A percentile compares a stretch with the other conserved stretches of the same genome.
Evolutionary conservation across 2,329 filamentous ascomycete species (phyloP).

Genomic region (Chaetomium olivaceum): DNA sequence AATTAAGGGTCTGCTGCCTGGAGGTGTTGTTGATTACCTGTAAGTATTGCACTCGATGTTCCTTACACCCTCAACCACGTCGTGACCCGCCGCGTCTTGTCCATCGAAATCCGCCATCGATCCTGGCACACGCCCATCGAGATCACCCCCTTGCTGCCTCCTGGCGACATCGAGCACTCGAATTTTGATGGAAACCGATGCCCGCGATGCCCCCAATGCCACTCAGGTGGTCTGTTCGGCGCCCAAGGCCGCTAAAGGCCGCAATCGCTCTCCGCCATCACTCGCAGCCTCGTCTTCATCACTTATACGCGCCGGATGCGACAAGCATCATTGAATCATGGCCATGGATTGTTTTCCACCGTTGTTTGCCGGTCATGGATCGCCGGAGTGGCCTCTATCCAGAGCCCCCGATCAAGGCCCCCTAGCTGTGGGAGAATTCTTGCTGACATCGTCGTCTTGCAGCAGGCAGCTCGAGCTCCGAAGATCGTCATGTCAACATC

Average conservation of each 20-base stretch:
- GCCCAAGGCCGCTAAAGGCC: constrained; percentile 33
- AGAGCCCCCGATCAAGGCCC: constrained; percentile 29
- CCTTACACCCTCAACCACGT: constrained; percentile 31
- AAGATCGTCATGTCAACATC: constrained; percentile 65
- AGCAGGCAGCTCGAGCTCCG: constrained; percentile 64
- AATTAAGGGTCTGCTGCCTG: constrained; percentile 39
- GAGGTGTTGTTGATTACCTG: constrained; percentile 52
- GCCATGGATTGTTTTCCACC: constrained; percentile 29
- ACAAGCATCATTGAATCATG: constrained; percentile 43
- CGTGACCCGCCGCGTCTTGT: constrained; percentile 39
- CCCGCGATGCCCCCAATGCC: constrained; percentile 39
- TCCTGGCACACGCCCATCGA: constrained; percentile 40
- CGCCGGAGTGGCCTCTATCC: constrained; percentile 39
- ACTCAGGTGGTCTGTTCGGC: constrained; percentile 30
- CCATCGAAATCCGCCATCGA: constrained; percentile 43
- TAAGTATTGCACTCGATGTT: constrained; percentile 44
- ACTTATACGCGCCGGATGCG: constrained; percentile 46
- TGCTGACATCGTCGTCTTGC: constrained; percentile 51
- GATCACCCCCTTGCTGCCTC: constrained; percentile 36
- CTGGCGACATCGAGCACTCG: constrained; percentile 32
- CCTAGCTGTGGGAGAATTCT: constrained; percentile 35
- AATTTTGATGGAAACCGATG: constrained; percentile 42
- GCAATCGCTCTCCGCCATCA: constrained; percentile 48
- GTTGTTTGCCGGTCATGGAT: constrained; percentile 37
- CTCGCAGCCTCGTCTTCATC: constrained; percentile 53